Conservation (phyloP, 2,329 filamentous ascomycete genomes). For the Alternaria arborescens region DNA sequence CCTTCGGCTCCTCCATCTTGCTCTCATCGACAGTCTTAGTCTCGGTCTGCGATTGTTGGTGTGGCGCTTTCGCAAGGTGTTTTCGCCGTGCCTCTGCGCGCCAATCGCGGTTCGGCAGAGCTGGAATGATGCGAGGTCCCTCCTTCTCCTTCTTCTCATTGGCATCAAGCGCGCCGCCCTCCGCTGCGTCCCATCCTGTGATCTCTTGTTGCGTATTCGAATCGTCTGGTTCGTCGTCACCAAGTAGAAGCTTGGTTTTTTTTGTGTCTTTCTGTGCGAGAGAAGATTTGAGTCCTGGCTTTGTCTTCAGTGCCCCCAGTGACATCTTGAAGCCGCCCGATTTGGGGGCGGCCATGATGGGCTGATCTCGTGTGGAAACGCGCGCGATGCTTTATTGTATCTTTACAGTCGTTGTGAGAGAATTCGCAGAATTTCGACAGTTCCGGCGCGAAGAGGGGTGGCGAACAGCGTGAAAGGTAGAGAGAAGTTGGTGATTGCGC, state of each 20-base stretch:
- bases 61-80: slow-evolving; percentile 68
- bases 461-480: neutral
- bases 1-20: slow-evolving; percentile 50
- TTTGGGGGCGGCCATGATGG: slow-evolving; percentile 46
- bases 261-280: slow-evolving; percentile 31
- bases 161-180: slow-evolving; percentile 58
- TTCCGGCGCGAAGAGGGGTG: neutral
- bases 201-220: slow-evolving; percentile 53
- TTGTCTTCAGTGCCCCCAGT: slow-evolving; percentile 40
- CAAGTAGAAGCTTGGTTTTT: slow-evolving; percentile 38
- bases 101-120: slow-evolving; percentile 70
- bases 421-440: neutral
- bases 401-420: neutral
- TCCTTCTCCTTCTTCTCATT: slow-evolving; percentile 50
- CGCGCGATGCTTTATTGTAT: slow-evolving; percentile 1
- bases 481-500: slow-evolving; percentile 2
- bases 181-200: slow-evolving; percentile 62
- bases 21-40: slow-evolving; percentile 39
- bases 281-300: slow-evolving; percentile 36
- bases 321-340: slow-evolving; percentile 49
- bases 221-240: slow-evolving; percentile 44
- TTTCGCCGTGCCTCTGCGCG: slow-evolving; percentile 61
- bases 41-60: slow-evolving; percentile 53
- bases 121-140: slow-evolving; percentile 65
- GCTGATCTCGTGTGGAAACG: slow-evolving; percentile 13